A percentile compares a stretch with the other conserved stretches of the same genome.
These are phyloP conservation scores for Backusella australiensis DNA, from an alignment of 192 early-diverging fungal species.

Conservation along the genomic window DNA sequence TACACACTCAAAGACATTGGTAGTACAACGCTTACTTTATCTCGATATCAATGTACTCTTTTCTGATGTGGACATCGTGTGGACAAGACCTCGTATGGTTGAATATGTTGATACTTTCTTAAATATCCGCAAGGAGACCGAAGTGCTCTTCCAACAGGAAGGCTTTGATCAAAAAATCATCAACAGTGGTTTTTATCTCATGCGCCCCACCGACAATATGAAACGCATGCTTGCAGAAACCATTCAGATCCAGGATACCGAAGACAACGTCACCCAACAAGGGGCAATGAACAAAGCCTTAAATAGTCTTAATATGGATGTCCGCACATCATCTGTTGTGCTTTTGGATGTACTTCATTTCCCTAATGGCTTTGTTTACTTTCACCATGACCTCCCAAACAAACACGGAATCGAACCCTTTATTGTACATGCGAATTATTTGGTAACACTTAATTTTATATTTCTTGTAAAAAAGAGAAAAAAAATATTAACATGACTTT, in stretches of 20 bases:
- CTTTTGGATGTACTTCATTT: constrained; percentile 27
- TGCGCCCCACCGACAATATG: constrained; percentile 24
- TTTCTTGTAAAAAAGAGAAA: neutral
- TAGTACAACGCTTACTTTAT: constrained; percentile 28
- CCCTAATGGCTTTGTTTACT: constrained; percentile 26
- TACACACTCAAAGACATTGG: constrained; percentile 21
- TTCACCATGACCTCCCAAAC: constrained; percentile 9
- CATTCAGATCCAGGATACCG: constrained; percentile 24
- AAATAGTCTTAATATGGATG: constrained; percentile 6
- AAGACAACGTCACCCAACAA: constrained; percentile 20
- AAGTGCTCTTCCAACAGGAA: constrained; percentile 24
- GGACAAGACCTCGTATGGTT: constrained; percentile 11
- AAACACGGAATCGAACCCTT: constrained; percentile 11
- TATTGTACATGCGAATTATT: constrained; percentile 34
- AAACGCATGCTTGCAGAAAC: constrained; percentile 18
- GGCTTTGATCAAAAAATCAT: constrained; percentile 10
- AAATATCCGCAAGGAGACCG: constrained; percentile 17
- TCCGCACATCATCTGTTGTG: constrained; percentile 11
- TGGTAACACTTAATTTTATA: constrained; percentile 12
- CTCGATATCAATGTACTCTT: constrained; percentile 28
- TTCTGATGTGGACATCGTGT: constrained; percentile 31
- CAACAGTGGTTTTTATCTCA: constrained; percentile 29
- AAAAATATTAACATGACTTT: neutral
- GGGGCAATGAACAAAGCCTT: constrained; percentile 27
- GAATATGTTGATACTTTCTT: constrained; percentile 11